Conservation (phyloP, 352 stramenopile species). For the Pythium brachiatum region DNA sequence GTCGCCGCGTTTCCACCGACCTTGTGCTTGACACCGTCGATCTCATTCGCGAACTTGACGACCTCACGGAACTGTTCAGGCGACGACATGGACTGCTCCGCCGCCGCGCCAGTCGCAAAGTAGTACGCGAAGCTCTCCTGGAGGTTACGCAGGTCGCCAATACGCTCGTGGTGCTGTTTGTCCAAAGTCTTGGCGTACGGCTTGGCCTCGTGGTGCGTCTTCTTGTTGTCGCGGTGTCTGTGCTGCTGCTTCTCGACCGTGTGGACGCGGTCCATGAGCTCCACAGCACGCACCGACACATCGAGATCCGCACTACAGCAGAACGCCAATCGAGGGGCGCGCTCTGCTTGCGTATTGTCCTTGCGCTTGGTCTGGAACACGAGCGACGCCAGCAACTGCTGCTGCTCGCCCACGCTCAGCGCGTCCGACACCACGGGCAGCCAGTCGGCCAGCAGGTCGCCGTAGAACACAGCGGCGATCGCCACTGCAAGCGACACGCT, state of each 20-base stretch:
- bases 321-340: conserved; percentile 59
- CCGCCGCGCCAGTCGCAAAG: conserved; percentile 72
- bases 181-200: conserved; percentile 27
- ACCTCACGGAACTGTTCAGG: conserved; percentile 73
- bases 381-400: conserved; percentile 63
- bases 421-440: conserved; percentile 35
- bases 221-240: conserved; percentile 33
- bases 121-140: conserved; percentile 86
- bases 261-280: conserved; percentile 65
- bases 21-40: conserved; percentile 57
- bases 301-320: conserved; percentile 83
- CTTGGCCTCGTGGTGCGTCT: conserved; percentile 26
- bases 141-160: conserved; percentile 52
- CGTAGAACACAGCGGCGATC: conserved; percentile 52
- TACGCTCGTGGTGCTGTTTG: conserved; percentile 69
- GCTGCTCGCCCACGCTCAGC: conserved; percentile 52
- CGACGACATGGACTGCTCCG: conserved; percentile 82
- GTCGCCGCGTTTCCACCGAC: conserved; percentile 78
- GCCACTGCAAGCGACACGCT: conserved; percentile 49
- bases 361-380: conserved; percentile 49
- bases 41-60: conserved; percentile 58
- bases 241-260: conserved; percentile 43
- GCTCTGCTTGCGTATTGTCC: conserved; percentile 11
- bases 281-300: conserved; percentile 70
- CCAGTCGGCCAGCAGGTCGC: conserved; percentile 47